Percentiles rank a stretch among this genome's conserved stretches.
These are phyloP conservation scores for barley (Hordeum vulgare) DNA, from an alignment of 176 grass and related monocot species.

Conservation along the genomic window MorexV3_pseudomolecules_assembly NC_058519.1:64932537-64933036, in stretches of 20 bases:
- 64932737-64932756: constrained; percentile 24
- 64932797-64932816: constrained; percentile 50
- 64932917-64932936: constrained; percentile 64
- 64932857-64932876: constrained; percentile 52
- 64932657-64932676: constrained; percentile 45
- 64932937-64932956: constrained; percentile 45
- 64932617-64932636: constrained; percentile 52
- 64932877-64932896: constrained; percentile 67
- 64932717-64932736: constrained; percentile 57
- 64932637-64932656: constrained; percentile 58
- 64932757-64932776: constrained; percentile 37
- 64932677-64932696: constrained; percentile 39
- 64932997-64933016: constrained; percentile 47
- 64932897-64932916: constrained; percentile 12
- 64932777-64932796: constrained; percentile 55
- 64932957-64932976: constrained; percentile 35
- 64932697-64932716: constrained; percentile 70
- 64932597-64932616: constrained; percentile 53
- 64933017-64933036: constrained; percentile 40
- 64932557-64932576: constrained; percentile 74
- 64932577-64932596: constrained; percentile 42
- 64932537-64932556: constrained; percentile 42
- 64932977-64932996: constrained; percentile 42
- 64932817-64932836: constrained; percentile 56
- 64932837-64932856: constrained; percentile 63